Evolutionary conservation across 73 alveolate genomes (phyloP).

Genomic region (Durusdinium trenchii): DNA sequence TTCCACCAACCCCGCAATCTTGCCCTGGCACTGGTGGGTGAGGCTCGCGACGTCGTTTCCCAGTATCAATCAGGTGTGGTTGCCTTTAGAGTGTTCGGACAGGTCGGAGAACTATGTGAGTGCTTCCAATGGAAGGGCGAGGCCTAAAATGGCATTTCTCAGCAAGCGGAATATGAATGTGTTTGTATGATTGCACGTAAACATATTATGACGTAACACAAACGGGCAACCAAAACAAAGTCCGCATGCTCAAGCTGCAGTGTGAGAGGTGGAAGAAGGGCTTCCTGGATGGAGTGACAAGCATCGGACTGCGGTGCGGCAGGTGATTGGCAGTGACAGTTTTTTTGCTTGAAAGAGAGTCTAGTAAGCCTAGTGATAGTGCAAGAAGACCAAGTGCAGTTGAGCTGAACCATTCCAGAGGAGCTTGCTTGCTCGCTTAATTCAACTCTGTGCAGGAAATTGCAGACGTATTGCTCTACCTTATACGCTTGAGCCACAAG

Average conservation of each 20-base stretch:
- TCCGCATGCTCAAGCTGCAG: neutral
- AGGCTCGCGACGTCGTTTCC: neutral
- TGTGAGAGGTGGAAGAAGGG: slow-evolving; percentile 63
- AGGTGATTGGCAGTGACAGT: neutral
- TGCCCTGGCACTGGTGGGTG: slow-evolving; percentile 91
- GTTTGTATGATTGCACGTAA: too few relatives aligned
- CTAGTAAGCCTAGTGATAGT: neutral
- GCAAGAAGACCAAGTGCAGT: neutral
- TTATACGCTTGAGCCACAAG: slow-evolving; percentile 82
- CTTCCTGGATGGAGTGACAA: slow-evolving; percentile 94
- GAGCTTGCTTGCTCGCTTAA: neutral
- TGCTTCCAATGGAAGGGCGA: slow-evolving; percentile 96
- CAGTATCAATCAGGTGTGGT: neutral
- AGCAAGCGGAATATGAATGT: neutral
- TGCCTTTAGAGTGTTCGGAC: too few relatives aligned
- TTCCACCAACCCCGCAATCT: slow-evolving; percentile 82
- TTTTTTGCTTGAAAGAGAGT: neutral
- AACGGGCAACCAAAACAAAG: too few relatives aligned
- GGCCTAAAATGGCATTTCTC: neutral
- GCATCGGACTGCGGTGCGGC: slow-evolving; percentile 80
- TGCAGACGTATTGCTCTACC: slow-evolving; percentile 74
- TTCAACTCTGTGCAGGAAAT: slow-evolving; percentile 12
- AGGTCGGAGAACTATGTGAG: slow-evolving; percentile 93
- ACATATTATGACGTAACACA: too few relatives aligned
- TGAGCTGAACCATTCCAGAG: neutral